phyloP scores from a whole-genome alignment of 108 stramenopile genomes.

The Conticribra weissflogii region DNA sequence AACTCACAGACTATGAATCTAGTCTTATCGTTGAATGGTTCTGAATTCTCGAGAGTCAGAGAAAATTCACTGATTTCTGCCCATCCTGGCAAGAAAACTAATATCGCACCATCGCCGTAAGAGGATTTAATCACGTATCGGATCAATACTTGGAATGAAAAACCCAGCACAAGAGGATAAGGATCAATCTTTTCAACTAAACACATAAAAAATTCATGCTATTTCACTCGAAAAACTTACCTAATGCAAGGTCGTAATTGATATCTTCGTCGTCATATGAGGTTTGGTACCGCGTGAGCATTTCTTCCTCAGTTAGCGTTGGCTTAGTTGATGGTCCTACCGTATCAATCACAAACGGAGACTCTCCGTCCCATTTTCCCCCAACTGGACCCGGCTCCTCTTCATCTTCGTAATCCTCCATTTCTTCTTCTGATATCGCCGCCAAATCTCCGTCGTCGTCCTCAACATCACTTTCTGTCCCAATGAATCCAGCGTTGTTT shows the following conservation, averaged over 20 bases:
- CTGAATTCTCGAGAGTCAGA: constrained; percentile 57
- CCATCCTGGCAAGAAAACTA: constrained; percentile 95
- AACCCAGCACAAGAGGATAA: no score
- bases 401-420: constrained; percentile 56
- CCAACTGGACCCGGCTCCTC: constrained; percentile 26
- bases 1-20: constrained; percentile 50
- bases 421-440: constrained; percentile 41
- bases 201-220: not conserved
- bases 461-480: constrained; percentile 35
- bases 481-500: not conserved
- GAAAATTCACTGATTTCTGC: constrained; percentile 85
- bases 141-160: constrained; percentile 57
- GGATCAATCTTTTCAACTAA: no score
- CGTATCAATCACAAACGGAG: constrained; percentile 47
- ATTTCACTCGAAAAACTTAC: no score
- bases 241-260: constrained; percentile 59
- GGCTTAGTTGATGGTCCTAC: constrained; percentile 35
- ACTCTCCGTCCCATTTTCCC: constrained; percentile 73
- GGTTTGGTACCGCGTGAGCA: constrained; percentile 62
- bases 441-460: constrained; percentile 35
- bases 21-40: constrained; percentile 59
- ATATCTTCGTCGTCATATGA: constrained; percentile 75
- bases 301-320: constrained; percentile 60
- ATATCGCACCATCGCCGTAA: constrained; percentile 79
- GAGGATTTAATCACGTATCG: constrained; percentile 62